Base-by-base conservation (phyloP, 1,284 basidiomycete genomes). In the Ceratobasidium sp. region DNA sequence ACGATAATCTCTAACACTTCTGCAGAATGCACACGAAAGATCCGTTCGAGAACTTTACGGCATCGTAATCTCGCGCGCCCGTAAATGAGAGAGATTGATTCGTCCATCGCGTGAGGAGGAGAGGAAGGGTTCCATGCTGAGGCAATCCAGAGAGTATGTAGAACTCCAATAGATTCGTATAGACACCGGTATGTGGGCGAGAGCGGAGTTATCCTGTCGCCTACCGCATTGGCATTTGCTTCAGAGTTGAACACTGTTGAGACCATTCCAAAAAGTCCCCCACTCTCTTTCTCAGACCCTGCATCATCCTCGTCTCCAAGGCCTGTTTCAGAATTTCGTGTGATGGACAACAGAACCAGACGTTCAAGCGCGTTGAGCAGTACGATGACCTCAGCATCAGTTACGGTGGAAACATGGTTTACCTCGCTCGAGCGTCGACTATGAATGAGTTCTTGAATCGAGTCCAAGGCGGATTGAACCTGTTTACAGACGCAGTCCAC, bases 351-450 rank as follows among this genome's bases (percentile, higher is more conserved):
- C 14, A 91, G 81, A 26, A 95, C 85, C 6, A 98, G 83, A 30
- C 94, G 86, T 78, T 98, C 96, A 50, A 97, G 80, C 0, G 91
- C 90, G 76, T 92, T 93, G 30, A 96, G 85, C 2, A 96, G 82
- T 87, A 93, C 94, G 66, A 91, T 85, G 73, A 95, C 87, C 76
- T 97, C 95, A 0, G 92, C 87, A 78, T 98, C 96, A 0, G 91
- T 93, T 1, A 88, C 85, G 6, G 84, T 84, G 0, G 79, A 77
- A 13, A 85, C 78, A 76, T 87, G 87, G 57, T 70, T 71, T 62
- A 77, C 73, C 26, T 81, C 80, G 6, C 78, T 77, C 59, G 79
- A 82, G 69, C 83, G 78, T 38, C 77, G 57, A 38, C 77, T 71
- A 55, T 80, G 79, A 66, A 82, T 81, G 35, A 85, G 84, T 69